A percentile compares a stretch with the other conserved stretches of the same genome.
Conservation (phyloP, 2,329 filamentous ascomycete genomes). For the Zymoseptoria tritici region DNA sequence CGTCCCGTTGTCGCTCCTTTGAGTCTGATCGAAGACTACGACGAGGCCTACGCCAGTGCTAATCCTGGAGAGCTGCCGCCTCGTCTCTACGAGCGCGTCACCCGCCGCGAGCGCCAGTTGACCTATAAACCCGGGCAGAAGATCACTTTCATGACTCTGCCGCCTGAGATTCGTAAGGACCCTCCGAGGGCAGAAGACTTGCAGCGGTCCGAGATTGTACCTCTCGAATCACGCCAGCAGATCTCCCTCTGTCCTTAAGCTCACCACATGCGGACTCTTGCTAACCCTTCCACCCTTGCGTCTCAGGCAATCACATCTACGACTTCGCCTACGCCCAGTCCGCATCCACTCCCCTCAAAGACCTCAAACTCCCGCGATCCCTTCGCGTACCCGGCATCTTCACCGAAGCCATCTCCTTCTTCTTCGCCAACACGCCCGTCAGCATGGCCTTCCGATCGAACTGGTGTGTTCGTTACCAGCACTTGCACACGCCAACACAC, state of each 20-base stretch:
- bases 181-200: too few species aligned
- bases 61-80: neutral
- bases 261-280: too few species aligned
- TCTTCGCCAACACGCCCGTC: conserved; percentile 6
- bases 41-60: too few species aligned
- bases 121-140: neutral
- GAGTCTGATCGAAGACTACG: too few species aligned
- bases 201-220: too few species aligned
- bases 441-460: neutral
- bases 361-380: neutral
- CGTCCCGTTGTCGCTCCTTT: neutral
- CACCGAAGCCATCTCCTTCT: conserved; percentile 30
- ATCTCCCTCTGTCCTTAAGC: too few species aligned
- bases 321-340: neutral
- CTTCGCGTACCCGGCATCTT: conserved; percentile 23
- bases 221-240: too few species aligned
- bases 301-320: conserved; percentile 6
- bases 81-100: neutral
- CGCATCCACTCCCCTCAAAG: neutral
- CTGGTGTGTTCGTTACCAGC: conserved; percentile 1
- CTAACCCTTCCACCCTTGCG: too few species aligned
- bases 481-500: conserved; percentile 1
- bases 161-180: neutral
- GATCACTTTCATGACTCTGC: neutral
- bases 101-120: neutral